Base-by-base conservation (phyloP, 768 basidiomycete species). In the Butyriboletus loyo region DNA sequence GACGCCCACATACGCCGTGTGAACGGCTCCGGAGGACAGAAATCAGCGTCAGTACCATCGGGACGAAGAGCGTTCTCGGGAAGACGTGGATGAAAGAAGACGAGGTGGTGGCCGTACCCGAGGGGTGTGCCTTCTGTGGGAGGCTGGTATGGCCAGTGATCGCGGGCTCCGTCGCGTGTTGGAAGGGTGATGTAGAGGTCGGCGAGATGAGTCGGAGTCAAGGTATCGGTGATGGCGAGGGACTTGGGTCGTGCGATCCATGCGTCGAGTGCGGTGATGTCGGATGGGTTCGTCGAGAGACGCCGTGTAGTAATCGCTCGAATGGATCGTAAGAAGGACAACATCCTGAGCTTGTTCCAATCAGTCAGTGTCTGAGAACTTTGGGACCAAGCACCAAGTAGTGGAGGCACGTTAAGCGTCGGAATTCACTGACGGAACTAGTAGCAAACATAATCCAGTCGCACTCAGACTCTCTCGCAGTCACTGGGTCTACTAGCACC, bases 1-100 rank as follows among this genome's bases (percentile, higher is more conserved):
- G 85, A 78, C 3, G 86, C 87, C 87, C 88, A 91, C 89, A 90
- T 91, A n/a, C 88, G 74, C 51, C 84, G 76, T 25, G 82, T 79
- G 69, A 87, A 89, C 3, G 87, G 87, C 45, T 77, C 72, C 0
- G 88, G 88, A 2, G 88, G 86, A 57, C 83, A 83, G 47, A 87
- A 83, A 43, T 85, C 82, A 1, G 78, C 75, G 47, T 88, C 87
- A 13, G 87, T 89, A 15, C 86, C 87, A 60, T 90, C 88, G n/a
- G 73, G 58, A 13, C 84, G 77, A 35, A 90, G 73, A 19, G 66
- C 63, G 13, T 63, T 45, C 62, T 87, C 86, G 0, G 86, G 79
- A 32, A 76, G 77, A 30, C 81, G 78, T 4, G 81, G 79, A 50
- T 88, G 85, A 69, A 90, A 90, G 74, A 89, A 89, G 13, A 75